Conservation (phyloP, 768 basidiomycete species). For the Coprinopsis sp. region DNA sequence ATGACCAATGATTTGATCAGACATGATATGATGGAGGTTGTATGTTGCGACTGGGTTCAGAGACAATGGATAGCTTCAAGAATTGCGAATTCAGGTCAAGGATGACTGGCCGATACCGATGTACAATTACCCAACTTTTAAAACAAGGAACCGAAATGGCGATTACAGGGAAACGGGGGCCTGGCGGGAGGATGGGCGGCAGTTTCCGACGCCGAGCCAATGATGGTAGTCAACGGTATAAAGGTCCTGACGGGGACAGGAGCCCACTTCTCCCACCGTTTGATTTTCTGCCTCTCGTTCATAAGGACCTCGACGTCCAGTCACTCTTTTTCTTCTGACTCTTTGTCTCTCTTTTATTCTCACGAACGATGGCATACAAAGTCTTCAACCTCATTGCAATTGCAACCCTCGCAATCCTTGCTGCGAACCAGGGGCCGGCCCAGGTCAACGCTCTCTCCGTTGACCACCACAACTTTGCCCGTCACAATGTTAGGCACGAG, state of each 20-base stretch:
- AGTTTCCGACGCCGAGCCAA: constrained; percentile 4
- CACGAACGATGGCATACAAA: constrained; percentile 43
- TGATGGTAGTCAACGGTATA: too few species aligned
- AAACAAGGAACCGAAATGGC: too few species aligned
- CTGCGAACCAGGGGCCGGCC: constrained; percentile 41
- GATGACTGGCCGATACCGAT: too few species aligned
- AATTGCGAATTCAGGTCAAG: too few species aligned
- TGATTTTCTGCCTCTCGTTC: background rate
- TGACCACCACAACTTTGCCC: constrained; percentile 35
- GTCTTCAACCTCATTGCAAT: constrained; percentile 57
- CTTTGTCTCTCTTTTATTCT: constrained; percentile 20
- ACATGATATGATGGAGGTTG: too few species aligned
- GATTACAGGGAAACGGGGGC: too few species aligned
- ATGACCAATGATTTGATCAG: too few species aligned
- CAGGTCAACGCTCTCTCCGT: constrained; percentile 52
- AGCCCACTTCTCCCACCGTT: constrained; percentile 1
- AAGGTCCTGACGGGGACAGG: background rate
- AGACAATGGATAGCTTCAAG: too few species aligned
- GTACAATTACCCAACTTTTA: too few species aligned
- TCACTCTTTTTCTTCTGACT: constrained; percentile 19
- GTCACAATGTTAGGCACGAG: constrained; percentile 38
- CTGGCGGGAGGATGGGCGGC: too few species aligned
- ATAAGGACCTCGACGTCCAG: constrained; percentile 18
- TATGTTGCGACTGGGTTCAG: too few species aligned
- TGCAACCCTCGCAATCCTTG: constrained; percentile 52